phyloP scores from a whole-genome alignment of 1,284 basidiomycete species.

The Marasmius sp. region DNA sequence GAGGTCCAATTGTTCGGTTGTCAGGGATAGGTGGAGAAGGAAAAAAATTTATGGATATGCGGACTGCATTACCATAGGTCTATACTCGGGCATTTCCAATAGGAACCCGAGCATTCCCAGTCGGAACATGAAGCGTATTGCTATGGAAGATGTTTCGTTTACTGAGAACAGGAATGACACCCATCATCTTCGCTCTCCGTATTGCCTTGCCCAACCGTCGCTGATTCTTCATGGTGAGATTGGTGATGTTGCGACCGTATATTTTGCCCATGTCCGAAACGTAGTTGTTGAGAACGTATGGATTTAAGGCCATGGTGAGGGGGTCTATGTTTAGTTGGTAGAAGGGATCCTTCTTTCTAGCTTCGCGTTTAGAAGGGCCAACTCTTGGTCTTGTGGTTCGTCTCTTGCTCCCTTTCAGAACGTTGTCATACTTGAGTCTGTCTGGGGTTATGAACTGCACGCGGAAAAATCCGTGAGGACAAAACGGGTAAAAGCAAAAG shows the following conservation, averaged over 20 bases:
- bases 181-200: conserved; percentile 91
- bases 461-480: neutral
- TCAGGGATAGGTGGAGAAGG: neutral
- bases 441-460: conserved; percentile 45
- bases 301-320: conserved; percentile 68
- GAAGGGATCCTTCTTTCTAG: conserved; percentile 65
- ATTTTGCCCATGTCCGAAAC: conserved; percentile 89
- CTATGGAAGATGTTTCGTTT: conserved; percentile 26
- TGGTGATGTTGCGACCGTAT: conserved; percentile 65
- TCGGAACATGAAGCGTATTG: neutral
- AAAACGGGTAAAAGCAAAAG: neutral
- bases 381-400: conserved; percentile 34
- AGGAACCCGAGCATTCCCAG: no score
- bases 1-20: neutral
- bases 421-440: conserved; percentile 42
- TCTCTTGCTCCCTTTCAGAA: conserved; percentile 22
- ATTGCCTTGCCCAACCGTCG: conserved; percentile 85
- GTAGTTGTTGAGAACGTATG: conserved; percentile 65
- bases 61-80: no score
- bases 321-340: conserved; percentile 69
- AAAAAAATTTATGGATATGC: neutral
- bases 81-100: no score
- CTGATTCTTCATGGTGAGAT: conserved; percentile 82
- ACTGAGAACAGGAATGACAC: conserved; percentile 74
- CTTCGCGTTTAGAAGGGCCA: conserved; percentile 51